Percentiles rank a stretch among this genome's conserved stretches.
phyloP scores from a whole-genome alignment of 2,329 filamentous ascomycete species.

The Furcasterigmium furcatum region DNA sequence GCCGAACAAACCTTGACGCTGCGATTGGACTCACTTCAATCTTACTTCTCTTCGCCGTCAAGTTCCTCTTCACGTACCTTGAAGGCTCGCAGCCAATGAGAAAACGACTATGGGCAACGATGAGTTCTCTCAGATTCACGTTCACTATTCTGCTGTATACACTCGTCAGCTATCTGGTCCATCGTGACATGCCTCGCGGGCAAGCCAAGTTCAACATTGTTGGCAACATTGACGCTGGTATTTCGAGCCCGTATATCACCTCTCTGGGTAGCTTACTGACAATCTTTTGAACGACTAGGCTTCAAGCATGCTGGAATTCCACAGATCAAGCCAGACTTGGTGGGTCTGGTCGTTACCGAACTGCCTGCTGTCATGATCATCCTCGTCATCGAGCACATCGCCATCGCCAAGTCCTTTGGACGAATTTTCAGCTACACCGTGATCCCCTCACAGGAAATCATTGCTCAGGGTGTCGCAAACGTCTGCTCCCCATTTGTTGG shows the following conservation, averaged over 20 bases:
- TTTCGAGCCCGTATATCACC: background rate
- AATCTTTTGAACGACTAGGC: conserved; percentile 33
- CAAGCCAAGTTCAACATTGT: conserved; percentile 60
- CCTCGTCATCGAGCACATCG: conserved; percentile 77
- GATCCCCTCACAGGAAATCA: conserved; percentile 74
- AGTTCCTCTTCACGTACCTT: conserved; percentile 49
- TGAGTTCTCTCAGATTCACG: conserved; percentile 70
- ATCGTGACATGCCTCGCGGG: conserved; percentile 45
- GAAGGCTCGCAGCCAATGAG: conserved; percentile 57
- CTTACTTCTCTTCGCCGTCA: conserved; percentile 62
- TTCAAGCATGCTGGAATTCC: conserved; percentile 65
- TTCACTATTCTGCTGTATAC: conserved; percentile 77
- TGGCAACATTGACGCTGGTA: conserved; percentile 61
- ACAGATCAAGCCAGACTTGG: conserved; percentile 47
- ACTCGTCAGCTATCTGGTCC: conserved; percentile 67
- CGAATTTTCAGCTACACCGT: conserved; percentile 76
- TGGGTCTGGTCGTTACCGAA: conserved; percentile 55
- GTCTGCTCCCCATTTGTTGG: conserved; percentile 73
- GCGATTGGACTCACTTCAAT: conserved; percentile 71
- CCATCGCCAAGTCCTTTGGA: conserved; percentile 80
- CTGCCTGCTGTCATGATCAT: conserved; percentile 74
- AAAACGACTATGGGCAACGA: conserved; percentile 67
- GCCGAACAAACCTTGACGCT: conserved; percentile 59
- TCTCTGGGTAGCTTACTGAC: background rate
- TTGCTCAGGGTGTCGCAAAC: conserved; percentile 75